Conservation (phyloP, 1,284 basidiomycete species). For the Irpex sp. region DNA sequence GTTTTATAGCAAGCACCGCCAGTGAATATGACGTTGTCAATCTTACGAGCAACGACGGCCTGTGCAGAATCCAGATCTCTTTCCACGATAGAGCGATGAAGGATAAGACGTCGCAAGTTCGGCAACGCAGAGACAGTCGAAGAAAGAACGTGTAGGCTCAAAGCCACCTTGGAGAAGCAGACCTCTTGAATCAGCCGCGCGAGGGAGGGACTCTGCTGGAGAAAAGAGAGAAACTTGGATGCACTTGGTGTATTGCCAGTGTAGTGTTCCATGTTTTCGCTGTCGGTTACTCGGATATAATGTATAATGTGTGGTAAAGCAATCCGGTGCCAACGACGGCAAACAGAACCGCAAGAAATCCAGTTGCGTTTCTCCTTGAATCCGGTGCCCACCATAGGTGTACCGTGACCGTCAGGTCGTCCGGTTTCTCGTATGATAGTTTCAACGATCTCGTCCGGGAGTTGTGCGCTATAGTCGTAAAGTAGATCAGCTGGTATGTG, state of each 20-base stretch:
- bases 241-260: background rate
- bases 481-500: too few relatives aligned
- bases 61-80: background rate
- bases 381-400: background rate
- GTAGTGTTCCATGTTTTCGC: background rate
- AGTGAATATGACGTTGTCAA: background rate
- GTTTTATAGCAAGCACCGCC: background rate
- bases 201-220: background rate
- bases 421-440: background rate
- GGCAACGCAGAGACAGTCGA: background rate
- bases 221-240: background rate
- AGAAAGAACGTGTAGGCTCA: background rate
- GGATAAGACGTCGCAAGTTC: background rate
- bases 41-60: background rate
- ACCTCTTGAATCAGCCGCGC: background rate
- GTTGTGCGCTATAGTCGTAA: background rate
- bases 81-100: background rate
- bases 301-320: background rate
- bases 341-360: background rate
- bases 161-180: background rate
- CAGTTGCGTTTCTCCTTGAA: background rate
- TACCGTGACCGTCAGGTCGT: background rate
- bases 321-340: background rate
- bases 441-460: background rate
- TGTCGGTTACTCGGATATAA: background rate